These are phyloP conservation scores for Mycosphaerella arachidis DNA, from an alignment of 2,329 filamentous ascomycete genomes.

Conservation along the genomic window DNA sequence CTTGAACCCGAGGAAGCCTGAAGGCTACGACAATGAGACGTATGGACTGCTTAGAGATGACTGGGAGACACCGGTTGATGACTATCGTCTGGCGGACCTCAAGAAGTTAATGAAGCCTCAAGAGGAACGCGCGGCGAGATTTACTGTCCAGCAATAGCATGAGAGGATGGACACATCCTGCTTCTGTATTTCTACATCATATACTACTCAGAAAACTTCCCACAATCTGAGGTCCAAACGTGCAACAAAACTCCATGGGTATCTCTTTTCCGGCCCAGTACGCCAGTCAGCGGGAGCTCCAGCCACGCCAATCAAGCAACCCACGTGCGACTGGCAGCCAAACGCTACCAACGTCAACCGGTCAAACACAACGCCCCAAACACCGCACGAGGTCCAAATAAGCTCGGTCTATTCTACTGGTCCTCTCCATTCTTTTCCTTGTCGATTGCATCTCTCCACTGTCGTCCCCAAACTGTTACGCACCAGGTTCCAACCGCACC, in stretches of 20 bases:
- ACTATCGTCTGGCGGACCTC: constrained; percentile 25
- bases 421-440: constrained; percentile 15
- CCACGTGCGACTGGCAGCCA: background rate
- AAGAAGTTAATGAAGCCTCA: constrained; percentile 21
- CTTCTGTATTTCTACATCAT: background rate
- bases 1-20: constrained; percentile 61
- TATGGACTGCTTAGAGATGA: constrained; percentile 61
- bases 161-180: background rate
- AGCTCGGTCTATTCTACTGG: background rate
- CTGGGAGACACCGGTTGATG: constrained; percentile 50
- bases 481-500: constrained; percentile 43
- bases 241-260: background rate
- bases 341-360: background rate
- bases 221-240: background rate
- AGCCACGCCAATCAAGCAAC: background rate
- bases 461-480: constrained; percentile 30
- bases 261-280: background rate
- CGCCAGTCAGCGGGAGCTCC: background rate
- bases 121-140: background rate
- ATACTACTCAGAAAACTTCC: background rate
- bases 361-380: constrained; percentile 3
- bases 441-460: constrained; percentile 24
- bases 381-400: constrained; percentile 1
- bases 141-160: background rate
- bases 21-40: constrained; percentile 52